A percentile compares a stretch with the other conserved stretches of the same genome.
These are phyloP conservation scores for Colletotrichum neosansevieriae DNA, from an alignment of 2,329 filamentous ascomycete species.

Conservation along the genomic window DNA sequence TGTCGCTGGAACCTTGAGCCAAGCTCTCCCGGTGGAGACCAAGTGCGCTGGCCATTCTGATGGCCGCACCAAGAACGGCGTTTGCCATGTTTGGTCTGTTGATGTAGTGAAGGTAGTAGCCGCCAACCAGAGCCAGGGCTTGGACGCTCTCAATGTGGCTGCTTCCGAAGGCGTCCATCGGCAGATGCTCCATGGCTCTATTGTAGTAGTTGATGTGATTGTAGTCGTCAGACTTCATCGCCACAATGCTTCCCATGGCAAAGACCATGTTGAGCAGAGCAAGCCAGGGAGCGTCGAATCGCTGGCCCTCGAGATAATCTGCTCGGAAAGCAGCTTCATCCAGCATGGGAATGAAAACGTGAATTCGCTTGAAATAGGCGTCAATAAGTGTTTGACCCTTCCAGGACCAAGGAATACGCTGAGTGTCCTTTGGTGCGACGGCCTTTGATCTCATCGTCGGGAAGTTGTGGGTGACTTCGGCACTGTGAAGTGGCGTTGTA, in stretches of 20 bases:
- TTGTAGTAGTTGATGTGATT: constrained; percentile 78
- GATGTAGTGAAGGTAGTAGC: constrained; percentile 83
- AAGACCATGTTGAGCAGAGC: constrained; percentile 82
- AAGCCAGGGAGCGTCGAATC: constrained; percentile 77
- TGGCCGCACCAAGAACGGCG: constrained; percentile 76
- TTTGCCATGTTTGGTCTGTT: constrained; percentile 84
- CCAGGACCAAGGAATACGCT: constrained; percentile 68
- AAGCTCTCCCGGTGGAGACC: constrained; percentile 76
- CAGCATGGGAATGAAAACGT: constrained; percentile 79
- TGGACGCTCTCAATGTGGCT: constrained; percentile 77
- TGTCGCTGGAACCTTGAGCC: constrained; percentile 56
- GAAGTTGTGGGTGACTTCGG: constrained; percentile 60
- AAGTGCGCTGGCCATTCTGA: constrained; percentile 80
- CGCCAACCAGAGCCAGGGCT: constrained; percentile 77
- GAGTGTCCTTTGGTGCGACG: constrained; percentile 59
- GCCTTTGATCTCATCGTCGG: constrained; percentile 58
- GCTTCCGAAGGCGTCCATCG: constrained; percentile 74
- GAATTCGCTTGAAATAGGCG: constrained; percentile 80
- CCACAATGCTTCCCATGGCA: constrained; percentile 78
- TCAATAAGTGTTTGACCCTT: constrained; percentile 78
- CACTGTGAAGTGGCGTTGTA: constrained; percentile 60
- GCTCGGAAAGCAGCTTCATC: constrained; percentile 77
- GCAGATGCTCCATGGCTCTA: constrained; percentile 74
- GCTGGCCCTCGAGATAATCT: constrained; percentile 64
- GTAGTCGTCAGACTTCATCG: constrained; percentile 73